phyloP scores from a whole-genome alignment of 805 yeast genomes.

The Candida ortonii region DNA sequence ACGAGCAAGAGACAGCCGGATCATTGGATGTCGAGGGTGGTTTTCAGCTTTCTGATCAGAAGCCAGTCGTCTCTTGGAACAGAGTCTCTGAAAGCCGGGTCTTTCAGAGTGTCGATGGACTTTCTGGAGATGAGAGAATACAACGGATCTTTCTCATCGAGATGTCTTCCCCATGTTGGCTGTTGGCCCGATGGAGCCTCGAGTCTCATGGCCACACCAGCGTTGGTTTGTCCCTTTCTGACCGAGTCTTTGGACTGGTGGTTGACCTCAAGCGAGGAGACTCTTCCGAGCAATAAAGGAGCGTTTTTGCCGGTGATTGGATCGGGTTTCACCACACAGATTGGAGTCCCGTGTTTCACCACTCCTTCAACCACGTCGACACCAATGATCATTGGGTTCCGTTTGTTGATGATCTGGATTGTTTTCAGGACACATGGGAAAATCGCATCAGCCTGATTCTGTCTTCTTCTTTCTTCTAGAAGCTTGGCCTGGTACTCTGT shows the following conservation, averaged over 20 bases:
- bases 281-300: constrained; percentile 78
- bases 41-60: constrained; percentile 81
- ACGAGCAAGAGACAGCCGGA: not conserved
- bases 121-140: constrained; percentile 88
- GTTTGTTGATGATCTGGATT: constrained; percentile 92
- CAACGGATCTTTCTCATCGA: constrained; percentile 85
- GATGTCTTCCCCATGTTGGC: constrained; percentile 99
- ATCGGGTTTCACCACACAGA: constrained; percentile 87
- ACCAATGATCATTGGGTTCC: constrained; percentile 99
- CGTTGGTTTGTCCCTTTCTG: constrained; percentile 92
- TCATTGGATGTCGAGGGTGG: constrained; percentile 78
- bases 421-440: constrained; percentile 96
- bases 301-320: constrained; percentile 77
- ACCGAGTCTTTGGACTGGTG: constrained; percentile 79
- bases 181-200: constrained; percentile 90
- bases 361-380: constrained; percentile 94
- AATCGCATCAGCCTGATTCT: constrained; percentile 81
- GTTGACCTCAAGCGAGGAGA: constrained; percentile 90
- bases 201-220: constrained; percentile 98
- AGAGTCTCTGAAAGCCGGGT: constrained; percentile 93
- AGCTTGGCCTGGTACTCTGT: constrained; percentile 87
- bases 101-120: constrained; percentile 95
- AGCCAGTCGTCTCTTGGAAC: constrained; percentile 97
- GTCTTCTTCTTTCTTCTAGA: constrained; percentile 86
- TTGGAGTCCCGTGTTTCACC: constrained; percentile 89